These are phyloP conservation scores for Mucor circinelloides DNA, from an alignment of 371 early-diverging fungal species.

Conservation along the genomic window DNA sequence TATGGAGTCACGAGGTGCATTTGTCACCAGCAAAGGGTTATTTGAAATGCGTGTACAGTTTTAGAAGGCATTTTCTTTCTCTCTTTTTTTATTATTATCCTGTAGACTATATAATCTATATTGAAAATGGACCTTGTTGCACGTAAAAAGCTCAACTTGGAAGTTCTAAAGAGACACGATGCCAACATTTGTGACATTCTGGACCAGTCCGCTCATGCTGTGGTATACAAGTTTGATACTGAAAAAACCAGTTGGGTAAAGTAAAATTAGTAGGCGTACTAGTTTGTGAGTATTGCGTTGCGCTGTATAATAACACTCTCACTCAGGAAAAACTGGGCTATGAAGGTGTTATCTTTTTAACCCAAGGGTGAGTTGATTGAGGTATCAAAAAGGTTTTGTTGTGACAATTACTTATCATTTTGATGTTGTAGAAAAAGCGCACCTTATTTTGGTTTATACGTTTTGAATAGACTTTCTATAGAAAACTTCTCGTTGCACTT, in stretches of 20 bases:
- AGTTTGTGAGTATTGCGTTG: neutral
- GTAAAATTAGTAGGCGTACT: neutral
- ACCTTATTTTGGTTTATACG: constrained; percentile 63
- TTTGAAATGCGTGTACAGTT: constrained; percentile 1
- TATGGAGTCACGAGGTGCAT: neutral
- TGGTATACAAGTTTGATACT: constrained; percentile 77
- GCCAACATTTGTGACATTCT: constrained; percentile 64
- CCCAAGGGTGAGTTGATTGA: constrained; percentile 41
- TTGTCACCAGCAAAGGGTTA: neutral
- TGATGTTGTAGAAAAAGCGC: constrained; percentile 32
- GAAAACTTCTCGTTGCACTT: constrained; percentile 66
- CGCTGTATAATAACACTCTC: neutral
- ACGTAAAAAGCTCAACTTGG: constrained; percentile 69
- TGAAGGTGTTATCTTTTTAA: constrained; percentile 70
- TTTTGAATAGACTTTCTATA: constrained; percentile 70
- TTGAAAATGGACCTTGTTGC: constrained; percentile 59
- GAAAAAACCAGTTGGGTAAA: constrained; percentile 71
- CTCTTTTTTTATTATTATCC: neutral
- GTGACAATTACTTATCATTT: neutral
- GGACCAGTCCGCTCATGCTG: constrained; percentile 75
- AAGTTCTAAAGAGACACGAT: constrained; percentile 75
- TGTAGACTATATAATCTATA: neutral
- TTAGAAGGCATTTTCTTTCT: neutral
- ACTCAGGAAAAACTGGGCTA: constrained; percentile 69
- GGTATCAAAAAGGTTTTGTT: neutral